Percentiles rank a stretch among this genome's conserved stretches.
Conservation (phyloP, 2,329 filamentous ascomycete genomes). For the Botryotinia narcissicola region DNA sequence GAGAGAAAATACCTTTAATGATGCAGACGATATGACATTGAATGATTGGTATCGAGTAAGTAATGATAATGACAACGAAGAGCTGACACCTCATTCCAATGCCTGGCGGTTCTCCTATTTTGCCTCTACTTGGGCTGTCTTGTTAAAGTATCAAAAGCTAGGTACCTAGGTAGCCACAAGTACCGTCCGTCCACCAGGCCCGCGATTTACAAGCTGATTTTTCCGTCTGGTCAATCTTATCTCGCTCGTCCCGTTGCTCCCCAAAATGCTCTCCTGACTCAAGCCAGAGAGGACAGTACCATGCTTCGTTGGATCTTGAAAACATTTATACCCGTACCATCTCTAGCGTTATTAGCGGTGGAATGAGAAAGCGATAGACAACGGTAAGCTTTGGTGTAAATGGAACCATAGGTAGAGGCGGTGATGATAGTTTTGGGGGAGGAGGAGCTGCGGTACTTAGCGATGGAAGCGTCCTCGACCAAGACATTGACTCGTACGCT, state of each 20-base stretch:
- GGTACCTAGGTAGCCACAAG: background rate
- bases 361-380: background rate
- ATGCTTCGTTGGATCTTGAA: conserved; percentile 54
- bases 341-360: background rate
- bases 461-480: background rate
- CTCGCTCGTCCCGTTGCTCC: conserved; percentile 75
- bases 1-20: background rate
- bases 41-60: background rate
- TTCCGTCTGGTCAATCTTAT: conserved; percentile 45
- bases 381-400: background rate
- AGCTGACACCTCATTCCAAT: too few species aligned
- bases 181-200: background rate
- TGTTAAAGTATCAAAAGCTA: background rate
- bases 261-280: conserved; percentile 63
- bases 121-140: background rate
- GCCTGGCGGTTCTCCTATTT: background rate
- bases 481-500: background rate
- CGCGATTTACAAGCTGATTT: too few species aligned
- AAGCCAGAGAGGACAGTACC: conserved; percentile 57
- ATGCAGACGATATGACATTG: background rate
- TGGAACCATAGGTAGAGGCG: background rate
- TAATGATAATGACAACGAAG: background rate
- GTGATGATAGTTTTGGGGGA: too few species aligned
- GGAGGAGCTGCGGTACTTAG: background rate
- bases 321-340: conserved; percentile 3